Evolutionary conservation across 208 protist genomes (phyloP), one percentile per base, ranked within the genome.

Genomic region (Leptomonas seymouri): DNA sequence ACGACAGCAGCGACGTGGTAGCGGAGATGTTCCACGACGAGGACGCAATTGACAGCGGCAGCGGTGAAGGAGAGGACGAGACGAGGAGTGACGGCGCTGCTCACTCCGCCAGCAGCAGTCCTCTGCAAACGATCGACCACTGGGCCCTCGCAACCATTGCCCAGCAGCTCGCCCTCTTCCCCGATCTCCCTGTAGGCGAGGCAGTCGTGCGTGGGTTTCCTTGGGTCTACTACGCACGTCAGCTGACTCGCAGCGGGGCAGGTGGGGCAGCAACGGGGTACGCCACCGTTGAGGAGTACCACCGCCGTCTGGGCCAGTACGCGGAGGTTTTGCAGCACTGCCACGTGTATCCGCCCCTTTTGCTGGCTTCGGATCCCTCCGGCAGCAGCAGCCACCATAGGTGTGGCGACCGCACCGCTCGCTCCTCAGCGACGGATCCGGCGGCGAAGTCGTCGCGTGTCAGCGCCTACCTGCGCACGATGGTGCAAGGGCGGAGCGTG

Each of bases 111-210:
- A n/a, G 20, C 28, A 58, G 51, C 31, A 70, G 63, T 31, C 62
- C 77, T 14, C 53, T 94, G 30, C 78, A 80, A 36, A 74, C 68
- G 9, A 46, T 94, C n/a, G 84, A 80, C n/a, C 79, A 75, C 71
- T 91, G 82, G 67, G 83, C 86, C 42, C 54, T 94, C 18, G 77
- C 80, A 36, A 54, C 72, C 28, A 50, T 91, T 15, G 67, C 61
- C 8, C 68, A 74, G 49, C 73, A 86, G 55, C 67, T 90, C 30
- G 61, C 70, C 53, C 34, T 82, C 30, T 91, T 90, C 44, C 82
- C 82, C 14, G 84, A 94, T 70, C 61, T 86, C 31, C 83, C 82
- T 5, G 59, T 89, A 3, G 78, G 83, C 20, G 81, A 91, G 67
- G 50, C 81, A 2, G 72, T 91, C 14, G 60, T 74, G 46, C 84